phyloP scores from a whole-genome alignment of 2,329 filamentous ascomycete species.

The Exophiala viscosa region DNA sequence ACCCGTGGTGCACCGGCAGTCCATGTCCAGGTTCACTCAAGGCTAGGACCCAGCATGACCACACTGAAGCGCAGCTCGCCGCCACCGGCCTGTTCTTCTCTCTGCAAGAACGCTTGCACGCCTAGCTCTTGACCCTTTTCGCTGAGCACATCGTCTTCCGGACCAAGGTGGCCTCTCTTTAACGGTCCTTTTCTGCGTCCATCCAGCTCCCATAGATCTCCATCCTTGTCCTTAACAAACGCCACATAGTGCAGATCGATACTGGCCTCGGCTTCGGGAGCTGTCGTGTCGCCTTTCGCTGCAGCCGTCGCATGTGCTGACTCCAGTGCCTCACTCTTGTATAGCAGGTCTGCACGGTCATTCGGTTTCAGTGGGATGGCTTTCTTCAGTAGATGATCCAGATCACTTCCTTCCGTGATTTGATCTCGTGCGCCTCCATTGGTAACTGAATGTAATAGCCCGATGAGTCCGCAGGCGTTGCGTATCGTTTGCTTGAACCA shows the following conservation, averaged over 20 bases:
- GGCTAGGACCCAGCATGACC: constrained; percentile 55
- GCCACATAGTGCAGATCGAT: constrained; percentile 96
- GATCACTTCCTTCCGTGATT: constrained; percentile 50
- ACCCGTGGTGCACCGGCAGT: neutral
- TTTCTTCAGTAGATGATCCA: constrained; percentile 58
- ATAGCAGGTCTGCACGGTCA: constrained; percentile 69
- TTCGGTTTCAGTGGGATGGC: constrained; percentile 67
- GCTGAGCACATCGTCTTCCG: constrained; percentile 69
- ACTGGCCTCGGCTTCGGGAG: constrained; percentile 72
- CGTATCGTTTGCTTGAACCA: constrained; percentile 96
- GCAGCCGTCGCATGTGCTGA: constrained; percentile 75
- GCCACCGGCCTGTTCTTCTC: constrained; percentile 55
- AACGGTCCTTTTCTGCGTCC: constrained; percentile 70
- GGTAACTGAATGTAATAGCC: constrained; percentile 72
- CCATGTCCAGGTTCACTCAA: constrained; percentile 43
- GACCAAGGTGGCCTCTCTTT: constrained; percentile 58
- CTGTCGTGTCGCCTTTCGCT: constrained; percentile 69
- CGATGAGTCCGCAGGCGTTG: constrained; percentile 90
- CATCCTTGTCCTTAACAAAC: constrained; percentile 74
- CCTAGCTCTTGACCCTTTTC: constrained; percentile 71
- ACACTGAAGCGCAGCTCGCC: constrained; percentile 59
- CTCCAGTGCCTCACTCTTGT: constrained; percentile 71
- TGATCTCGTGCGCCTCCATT: constrained; percentile 69
- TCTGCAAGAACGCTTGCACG: constrained; percentile 57
- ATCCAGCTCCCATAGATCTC: constrained; percentile 76